Percentiles rank a stretch among this genome's conserved stretches.
phyloP scores from a whole-genome alignment of 805 yeast genomes.

The Brettanomyces nanus region DNA sequence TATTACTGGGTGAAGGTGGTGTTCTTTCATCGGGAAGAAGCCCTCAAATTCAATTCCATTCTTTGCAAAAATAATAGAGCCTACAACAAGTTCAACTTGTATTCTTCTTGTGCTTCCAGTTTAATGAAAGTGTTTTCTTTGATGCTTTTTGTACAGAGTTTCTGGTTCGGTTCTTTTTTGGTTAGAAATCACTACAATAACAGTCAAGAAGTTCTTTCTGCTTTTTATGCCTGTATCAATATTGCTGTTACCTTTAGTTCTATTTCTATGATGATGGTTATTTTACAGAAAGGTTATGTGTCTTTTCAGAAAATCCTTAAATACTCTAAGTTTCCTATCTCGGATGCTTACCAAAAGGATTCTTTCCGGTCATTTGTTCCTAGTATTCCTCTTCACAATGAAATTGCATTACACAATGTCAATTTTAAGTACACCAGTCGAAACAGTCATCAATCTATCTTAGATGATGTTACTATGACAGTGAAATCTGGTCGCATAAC shows the following conservation, averaged over 20 bases:
- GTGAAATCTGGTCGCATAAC: slow-evolving; percentile 41
- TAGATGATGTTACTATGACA: slow-evolving; percentile 38
- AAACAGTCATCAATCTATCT: slow-evolving; percentile 31
- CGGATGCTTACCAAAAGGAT: not conserved
- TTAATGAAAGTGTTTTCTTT: slow-evolving; percentile 48
- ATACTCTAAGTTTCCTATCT: too few relatives aligned
- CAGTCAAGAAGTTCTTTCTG: slow-evolving; percentile 65
- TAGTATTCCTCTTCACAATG: slow-evolving; percentile 31
- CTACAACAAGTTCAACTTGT: slow-evolving; percentile 37
- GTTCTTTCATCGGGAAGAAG: slow-evolving; percentile 49
- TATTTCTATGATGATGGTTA: slow-evolving; percentile 48
- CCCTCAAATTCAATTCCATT: slow-evolving; percentile 29
- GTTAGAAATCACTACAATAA: slow-evolving; percentile 41
- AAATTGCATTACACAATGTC: slow-evolving; percentile 47
- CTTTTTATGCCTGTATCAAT: slow-evolving; percentile 73
- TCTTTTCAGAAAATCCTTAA: slow-evolving; percentile 46
- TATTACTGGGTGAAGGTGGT: slow-evolving; percentile 54
- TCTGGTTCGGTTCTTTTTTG: slow-evolving; percentile 81
- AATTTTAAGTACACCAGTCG: slow-evolving; percentile 59
- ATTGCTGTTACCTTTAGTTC: slow-evolving; percentile 55
- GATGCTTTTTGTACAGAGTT: slow-evolving; percentile 81
- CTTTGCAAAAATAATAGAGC: slow-evolving; percentile 27
- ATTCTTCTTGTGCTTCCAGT: slow-evolving; percentile 48
- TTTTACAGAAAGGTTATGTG: slow-evolving; percentile 63
- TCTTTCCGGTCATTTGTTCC: not conserved